Evolutionary conservation across 257 asterid genomes (phyloP), one percentile per base, ranked within the genome.

Genomic region (Verbascum thapsus): DNA sequence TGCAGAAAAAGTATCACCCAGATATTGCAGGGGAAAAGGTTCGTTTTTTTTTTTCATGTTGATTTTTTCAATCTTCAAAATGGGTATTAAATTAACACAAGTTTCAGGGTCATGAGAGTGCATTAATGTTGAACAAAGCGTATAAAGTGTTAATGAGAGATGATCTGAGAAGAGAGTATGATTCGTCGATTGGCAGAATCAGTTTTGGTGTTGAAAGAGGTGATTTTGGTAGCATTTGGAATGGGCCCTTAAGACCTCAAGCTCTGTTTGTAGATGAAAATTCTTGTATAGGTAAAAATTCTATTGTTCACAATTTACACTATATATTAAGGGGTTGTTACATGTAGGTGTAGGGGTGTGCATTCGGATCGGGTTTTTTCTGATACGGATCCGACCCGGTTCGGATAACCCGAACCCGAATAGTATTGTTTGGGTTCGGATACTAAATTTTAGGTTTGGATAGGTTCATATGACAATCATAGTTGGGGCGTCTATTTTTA

Each of bases 21-120:
- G 90, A 85, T 53, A 80, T 85, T 50, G 90, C 83, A 2, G 90
- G 90, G 43, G 81, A 78, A 68, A 66, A 83, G 81, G 88, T 80
- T n/a, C n/a, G n/a, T n/a, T 10, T 7, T 23, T 17, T 6, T 8
- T 22, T 58, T 41, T 43, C 23, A 18, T 34, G 8, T 50, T 43
- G 39, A 16, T 44, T 47, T 20, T 44, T 47, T 20, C 15, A 18
- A 17, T 50, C 17, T 12, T 6, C 13, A 23, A 42, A 53, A 22
- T 38, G 6, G 23, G n/a, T n/a, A n/a, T 19, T 18, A 41, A 37
- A 26, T 26, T 23, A 17, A 8, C 8, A 11, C 64, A 2, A 26
- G 70, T 67, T 68, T 39, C 70, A 85, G 94, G 90, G 90, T 16
- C 89, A 82, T 67, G 82, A 78, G 63, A 74, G 66, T 18, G 55